A percentile compares a stretch with the other conserved stretches of the same genome.
Evolutionary conservation across 2,329 filamentous ascomycete genomes (phyloP).

Genomic region (Neocatenulostroma microsporum): DNA sequence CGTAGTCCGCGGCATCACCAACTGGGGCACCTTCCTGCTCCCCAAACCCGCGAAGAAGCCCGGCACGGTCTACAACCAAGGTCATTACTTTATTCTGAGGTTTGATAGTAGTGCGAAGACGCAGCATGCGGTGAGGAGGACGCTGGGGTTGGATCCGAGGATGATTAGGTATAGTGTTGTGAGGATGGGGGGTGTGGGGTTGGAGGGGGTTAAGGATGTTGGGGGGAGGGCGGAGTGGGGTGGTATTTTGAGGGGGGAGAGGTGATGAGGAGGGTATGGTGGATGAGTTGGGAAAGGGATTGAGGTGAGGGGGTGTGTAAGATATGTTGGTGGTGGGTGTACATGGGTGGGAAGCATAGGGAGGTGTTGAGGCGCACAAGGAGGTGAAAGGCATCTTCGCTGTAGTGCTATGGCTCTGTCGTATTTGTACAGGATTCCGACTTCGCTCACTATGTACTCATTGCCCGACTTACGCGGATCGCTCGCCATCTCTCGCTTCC

Average conservation of each 20-base stretch:
- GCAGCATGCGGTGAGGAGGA: conserved; percentile 67
- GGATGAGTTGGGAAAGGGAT: neutral
- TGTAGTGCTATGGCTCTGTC: too few species aligned
- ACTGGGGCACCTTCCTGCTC: conserved; percentile 90
- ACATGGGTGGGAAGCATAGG: too few species aligned
- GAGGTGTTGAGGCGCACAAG: too few species aligned
- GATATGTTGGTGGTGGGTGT: too few species aligned
- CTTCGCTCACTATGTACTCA: too few species aligned
- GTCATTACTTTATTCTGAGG: conserved; percentile 97
- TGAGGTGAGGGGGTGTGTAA: neutral
- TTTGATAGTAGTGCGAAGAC: conserved; percentile 72
- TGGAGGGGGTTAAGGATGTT: conserved; percentile 54
- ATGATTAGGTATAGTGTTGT: conserved; percentile 84
- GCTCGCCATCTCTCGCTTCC: too few species aligned
- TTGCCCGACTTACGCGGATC: too few species aligned
- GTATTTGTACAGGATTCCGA: too few species aligned
- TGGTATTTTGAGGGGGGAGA: conserved; percentile 4
- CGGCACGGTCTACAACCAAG: conserved; percentile 73
- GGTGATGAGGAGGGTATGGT: neutral
- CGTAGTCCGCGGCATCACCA: conserved; percentile 83
- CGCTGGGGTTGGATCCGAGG: conserved; percentile 75
- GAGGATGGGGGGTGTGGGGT: conserved; percentile 66
- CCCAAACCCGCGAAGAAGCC: conserved; percentile 71
- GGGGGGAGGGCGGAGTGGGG: conserved; percentile 48
- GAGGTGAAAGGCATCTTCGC: too few species aligned